These are phyloP conservation scores for Colletotrichum orchidophilum DNA, from an alignment of 2,329 filamentous ascomycete genomes.

Conservation along the genomic window DNA sequence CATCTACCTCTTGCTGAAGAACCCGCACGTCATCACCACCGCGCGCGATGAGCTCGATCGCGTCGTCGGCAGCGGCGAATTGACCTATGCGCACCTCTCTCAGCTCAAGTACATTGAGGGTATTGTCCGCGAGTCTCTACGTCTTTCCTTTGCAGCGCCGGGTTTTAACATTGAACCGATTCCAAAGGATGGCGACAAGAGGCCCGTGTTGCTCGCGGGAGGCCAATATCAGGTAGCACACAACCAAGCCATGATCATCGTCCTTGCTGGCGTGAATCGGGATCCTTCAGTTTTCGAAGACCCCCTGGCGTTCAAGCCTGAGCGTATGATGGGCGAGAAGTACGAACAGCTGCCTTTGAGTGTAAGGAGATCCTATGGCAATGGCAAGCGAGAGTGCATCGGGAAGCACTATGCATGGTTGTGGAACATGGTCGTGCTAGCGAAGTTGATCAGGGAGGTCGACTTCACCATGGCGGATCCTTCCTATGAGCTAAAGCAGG, in stretches of 20 bases:
- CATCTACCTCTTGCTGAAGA: conserved; percentile 62
- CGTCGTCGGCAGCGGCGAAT: conserved; percentile 55
- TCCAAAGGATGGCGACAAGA: conserved; percentile 50
- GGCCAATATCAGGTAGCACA: conserved; percentile 60
- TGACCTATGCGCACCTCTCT: conserved; percentile 58
- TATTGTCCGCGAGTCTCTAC: conserved; percentile 62
- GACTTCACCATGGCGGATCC: conserved; percentile 56
- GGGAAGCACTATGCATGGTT: conserved; percentile 60
- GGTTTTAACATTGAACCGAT: conserved; percentile 63
- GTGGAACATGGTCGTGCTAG: conserved; percentile 53
- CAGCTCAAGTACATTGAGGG: conserved; percentile 64
- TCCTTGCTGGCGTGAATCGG: conserved; percentile 60
- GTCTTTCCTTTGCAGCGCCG: conserved; percentile 63
- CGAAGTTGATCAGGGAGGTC: conserved; percentile 53
- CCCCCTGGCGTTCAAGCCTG: conserved; percentile 55
- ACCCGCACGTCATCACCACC: conserved; percentile 55
- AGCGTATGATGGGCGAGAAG: conserved; percentile 58
- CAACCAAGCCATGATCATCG: conserved; percentile 59
- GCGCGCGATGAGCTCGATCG: conserved; percentile 64
- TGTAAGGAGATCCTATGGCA: conserved; percentile 61
- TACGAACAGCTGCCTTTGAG: conserved; percentile 54
- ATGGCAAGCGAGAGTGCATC: conserved; percentile 62
- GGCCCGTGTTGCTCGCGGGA: conserved; percentile 56
- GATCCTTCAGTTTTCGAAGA: conserved; percentile 59
- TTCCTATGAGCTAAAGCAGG: conserved; percentile 51